Evolutionary conservation across 805 yeast genomes (phyloP), one percentile per base, ranked within the genome.

Genomic region (Candida vaughaniae): DNA sequence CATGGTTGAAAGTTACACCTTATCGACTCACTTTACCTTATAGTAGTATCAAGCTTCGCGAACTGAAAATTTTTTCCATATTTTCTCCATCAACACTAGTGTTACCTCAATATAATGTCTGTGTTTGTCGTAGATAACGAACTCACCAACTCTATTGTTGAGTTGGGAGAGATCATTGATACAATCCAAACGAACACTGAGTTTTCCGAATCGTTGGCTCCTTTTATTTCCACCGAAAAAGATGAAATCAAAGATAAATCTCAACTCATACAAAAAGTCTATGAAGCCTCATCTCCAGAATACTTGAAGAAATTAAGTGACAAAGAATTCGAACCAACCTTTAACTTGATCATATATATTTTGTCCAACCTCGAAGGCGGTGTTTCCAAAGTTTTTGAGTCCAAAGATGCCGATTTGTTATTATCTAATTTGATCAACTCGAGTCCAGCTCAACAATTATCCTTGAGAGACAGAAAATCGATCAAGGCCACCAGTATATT

Each of bases 241-340:
- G 16, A 18, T 14, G 56, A 57, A 25, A 46, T 62, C 41, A 41
- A 48, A 35, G 48, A 65, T 46, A 57, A 59, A 41, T 33, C 44
- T 14, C 60, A 51, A 33, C 53, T 68, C 46, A 53, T 58, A 29
- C 35, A 52, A 22, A 48, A 45, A 23, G 49, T 68, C 33, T 49
- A 56, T 40, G 52, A 42, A 11, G 53, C 53, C n/a, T 52, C 69
- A 18, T 47, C 50, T 11, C 51, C 58, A 27, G 55, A 52, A n/a
- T 48, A 39, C 15, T 57, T 69, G 43, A 48, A 53, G 22, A 54
- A 58, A 38, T 62, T 69, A 47, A 52, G 60, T 33, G 73, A 69
- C 53, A 66, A 59, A 42, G 73, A 67, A 38, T 69, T 69, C 36
- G 74, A 69, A 52, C 66, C 73, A 16, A 55, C 71, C n/a, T 64